Evolutionary conservation across 164 flowering plant genomes (phyloP), one percentile per base, ranked within the genome.

Genomic region (Chimonanthus praecox): DNA sequence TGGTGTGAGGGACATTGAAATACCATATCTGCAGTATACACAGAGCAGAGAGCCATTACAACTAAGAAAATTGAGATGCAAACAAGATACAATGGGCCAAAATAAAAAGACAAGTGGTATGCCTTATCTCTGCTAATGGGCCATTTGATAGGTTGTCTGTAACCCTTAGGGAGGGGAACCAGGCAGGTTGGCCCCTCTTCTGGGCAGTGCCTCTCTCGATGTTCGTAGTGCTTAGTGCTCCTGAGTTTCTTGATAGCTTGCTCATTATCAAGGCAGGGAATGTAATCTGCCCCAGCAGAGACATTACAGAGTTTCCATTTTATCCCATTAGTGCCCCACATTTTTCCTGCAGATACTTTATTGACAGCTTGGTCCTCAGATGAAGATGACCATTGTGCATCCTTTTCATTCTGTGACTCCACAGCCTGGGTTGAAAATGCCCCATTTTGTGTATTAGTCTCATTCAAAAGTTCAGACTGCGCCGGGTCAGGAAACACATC

Each of bases 41-140:
- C 61, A 46, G 2, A 67, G 72, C 44, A 65, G 18, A 4, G 51
- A 13, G 46, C 44, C 15, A 44, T 44, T 46, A 69, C n/a, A 65
- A 49, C 6, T 18, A 10, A 72, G 9, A 68, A 69, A 4, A 43
- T 1, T 46, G 46, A 70, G 67, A 45, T 69, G 8, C 16, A 43
- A 9, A 64, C 4, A 10, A 7, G 73, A 44, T 33, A 8, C 49
- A 8, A 47, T 72, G 21, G 9, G 68, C 18, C 62, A 50, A 58
- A 67, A 49, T 20, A 69, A n/a, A 67, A 10, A 46, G 3, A 54
- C 21, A 4, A 20, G 33, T 33, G 33, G 33, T 33, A 77, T 78
- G 93, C 99, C 97, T 92, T 93, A 47, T 92, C 97, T 81, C 99
- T 88, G 87, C 99, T 93, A 72, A 66, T 81, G 10, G 99, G 99